These are phyloP conservation scores for Ramularia collo-cygni DNA, from an alignment of 2,329 filamentous ascomycete species.

Conservation along the genomic window DNA sequence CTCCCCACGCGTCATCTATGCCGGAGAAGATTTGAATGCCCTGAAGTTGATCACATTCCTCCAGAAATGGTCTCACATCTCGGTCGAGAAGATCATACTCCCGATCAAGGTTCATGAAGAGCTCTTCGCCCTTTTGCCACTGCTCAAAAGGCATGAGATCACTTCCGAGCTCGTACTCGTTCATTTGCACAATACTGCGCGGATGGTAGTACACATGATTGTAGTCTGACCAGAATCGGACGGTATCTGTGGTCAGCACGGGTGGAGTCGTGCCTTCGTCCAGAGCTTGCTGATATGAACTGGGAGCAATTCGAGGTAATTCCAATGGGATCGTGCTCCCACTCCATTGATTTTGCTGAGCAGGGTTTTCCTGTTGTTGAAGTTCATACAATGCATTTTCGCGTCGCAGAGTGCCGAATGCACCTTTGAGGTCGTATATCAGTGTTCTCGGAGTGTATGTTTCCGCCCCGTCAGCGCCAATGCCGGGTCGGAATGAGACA, in stretches of 20 bases:
- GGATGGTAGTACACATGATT: constrained; percentile 91
- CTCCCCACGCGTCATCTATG: constrained; percentile 47
- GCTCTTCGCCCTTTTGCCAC: constrained; percentile 64
- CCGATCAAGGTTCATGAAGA: constrained; percentile 50
- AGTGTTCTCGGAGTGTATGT: constrained; percentile 88
- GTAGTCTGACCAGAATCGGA: constrained; percentile 97
- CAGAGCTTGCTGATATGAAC: constrained; percentile 71
- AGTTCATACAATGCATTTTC: constrained; percentile 81
- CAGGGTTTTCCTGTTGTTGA: constrained; percentile 36
- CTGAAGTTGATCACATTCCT: constrained; percentile 90
- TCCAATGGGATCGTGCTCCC: constrained; percentile 62
- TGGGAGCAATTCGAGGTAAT: constrained; percentile 60
- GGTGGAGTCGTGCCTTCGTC: constrained; percentile 62
- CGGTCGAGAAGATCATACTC: constrained; percentile 84
- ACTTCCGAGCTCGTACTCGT: constrained; percentile 79
- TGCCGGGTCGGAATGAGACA: constrained; percentile 77
- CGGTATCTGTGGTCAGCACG: constrained; percentile 58
- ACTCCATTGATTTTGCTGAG: constrained; percentile 46
- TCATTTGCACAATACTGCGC: constrained; percentile 75
- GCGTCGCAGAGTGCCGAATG: constrained; percentile 80
- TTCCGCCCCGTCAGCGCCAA: constrained; percentile 76
- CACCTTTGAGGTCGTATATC: constrained; percentile 91
- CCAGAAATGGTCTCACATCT: constrained; percentile 80
- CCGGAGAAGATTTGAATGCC: constrained; percentile 62
- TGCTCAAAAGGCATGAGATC: constrained; percentile 74